Conservation (phyloP, 371 early-diverging fungal species). For the Sporodiniella umbellata region DNA sequence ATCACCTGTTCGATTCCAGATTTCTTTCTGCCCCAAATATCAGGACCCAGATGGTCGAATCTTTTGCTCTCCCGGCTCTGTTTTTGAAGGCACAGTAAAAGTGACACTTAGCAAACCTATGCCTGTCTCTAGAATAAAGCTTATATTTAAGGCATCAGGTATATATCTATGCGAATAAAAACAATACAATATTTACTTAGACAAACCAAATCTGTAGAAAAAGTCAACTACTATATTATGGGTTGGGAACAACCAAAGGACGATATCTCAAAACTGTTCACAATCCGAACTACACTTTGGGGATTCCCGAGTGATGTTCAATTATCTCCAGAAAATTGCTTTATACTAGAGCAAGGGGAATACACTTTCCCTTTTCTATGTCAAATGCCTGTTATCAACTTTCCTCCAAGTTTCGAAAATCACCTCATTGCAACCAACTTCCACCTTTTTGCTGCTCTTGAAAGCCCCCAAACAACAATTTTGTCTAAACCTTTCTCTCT, state of each 20-base stretch:
- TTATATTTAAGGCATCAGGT: slow-evolving; percentile 28
- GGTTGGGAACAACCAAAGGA: slow-evolving; percentile 24
- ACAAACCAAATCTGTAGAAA: slow-evolving; percentile 12
- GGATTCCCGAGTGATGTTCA: slow-evolving; percentile 14
- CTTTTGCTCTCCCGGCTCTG: slow-evolving; percentile 26
- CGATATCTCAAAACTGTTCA: slow-evolving; percentile 25
- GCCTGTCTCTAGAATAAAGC: slow-evolving; percentile 19
- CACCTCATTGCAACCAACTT: slow-evolving; percentile 26
- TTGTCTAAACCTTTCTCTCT: slow-evolving; percentile 15
- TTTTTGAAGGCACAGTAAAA: slow-evolving; percentile 28
- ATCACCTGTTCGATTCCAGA: slow-evolving; percentile 8
- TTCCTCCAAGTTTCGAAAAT: slow-evolving; percentile 27
- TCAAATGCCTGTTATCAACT: slow-evolving; percentile 34
- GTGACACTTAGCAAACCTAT: slow-evolving; percentile 13
- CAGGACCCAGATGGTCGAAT: slow-evolving; percentile 18
- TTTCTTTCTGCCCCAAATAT: slow-evolving; percentile 22
- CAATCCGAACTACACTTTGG: slow-evolving; percentile 28
- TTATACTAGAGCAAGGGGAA: slow-evolving; percentile 23
- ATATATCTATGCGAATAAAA: not conserved
- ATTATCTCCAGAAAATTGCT: slow-evolving; percentile 7
- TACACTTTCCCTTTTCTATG: slow-evolving; percentile 23
- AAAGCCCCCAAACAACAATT: slow-evolving; percentile 12
- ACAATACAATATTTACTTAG: not conserved
- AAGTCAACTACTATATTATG: slow-evolving; percentile 33
- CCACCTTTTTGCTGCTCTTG: slow-evolving; percentile 18